These are phyloP conservation scores for Euphorbia celastroides DNA, from an alignment of 441 rosid species.

Conservation along the genomic window DNA sequence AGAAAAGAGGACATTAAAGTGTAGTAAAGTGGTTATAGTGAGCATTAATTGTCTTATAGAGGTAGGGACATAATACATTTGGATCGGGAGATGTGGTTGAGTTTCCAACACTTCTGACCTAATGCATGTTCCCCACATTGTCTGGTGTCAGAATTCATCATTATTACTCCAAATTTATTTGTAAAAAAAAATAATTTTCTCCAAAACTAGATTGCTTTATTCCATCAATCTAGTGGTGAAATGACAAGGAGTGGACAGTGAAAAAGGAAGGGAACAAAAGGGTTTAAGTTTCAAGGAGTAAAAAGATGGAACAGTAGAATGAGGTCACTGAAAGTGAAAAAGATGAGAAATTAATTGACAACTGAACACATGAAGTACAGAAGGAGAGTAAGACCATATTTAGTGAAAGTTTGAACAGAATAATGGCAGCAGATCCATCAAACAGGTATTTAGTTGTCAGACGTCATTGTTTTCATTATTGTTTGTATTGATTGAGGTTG, in stretches of 20 bases:
- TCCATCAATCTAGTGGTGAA: neutral
- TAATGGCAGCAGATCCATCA: conserved; percentile 10
- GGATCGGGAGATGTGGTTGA: no score
- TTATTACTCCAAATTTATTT: no score
- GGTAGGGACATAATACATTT: no score
- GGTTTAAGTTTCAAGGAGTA: neutral
- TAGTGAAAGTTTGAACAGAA: conserved; percentile 26
- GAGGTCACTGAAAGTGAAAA: conserved; percentile 15
- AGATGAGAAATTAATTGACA: conserved; percentile 18
- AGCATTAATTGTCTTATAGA: no score
- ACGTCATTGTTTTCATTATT: neutral
- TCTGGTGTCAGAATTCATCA: conserved; percentile 25
- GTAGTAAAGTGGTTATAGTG: no score
- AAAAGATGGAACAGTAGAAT: neutral
- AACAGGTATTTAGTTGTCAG: neutral
- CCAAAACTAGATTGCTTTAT: neutral
- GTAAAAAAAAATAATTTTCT: no score
- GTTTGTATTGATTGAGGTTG: no score
- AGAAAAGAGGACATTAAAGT: no score
- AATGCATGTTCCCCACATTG: conserved; percentile 44
- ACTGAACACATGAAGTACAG: conserved; percentile 6
- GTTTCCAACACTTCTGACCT: conserved; percentile 23
- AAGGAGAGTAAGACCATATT: conserved; percentile 20
- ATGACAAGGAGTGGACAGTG: neutral
- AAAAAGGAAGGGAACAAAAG: neutral